Base-by-base conservation (phyloP, 495 filamentous ascomycete genomes). In the Jackrogersella minutella region DNA sequence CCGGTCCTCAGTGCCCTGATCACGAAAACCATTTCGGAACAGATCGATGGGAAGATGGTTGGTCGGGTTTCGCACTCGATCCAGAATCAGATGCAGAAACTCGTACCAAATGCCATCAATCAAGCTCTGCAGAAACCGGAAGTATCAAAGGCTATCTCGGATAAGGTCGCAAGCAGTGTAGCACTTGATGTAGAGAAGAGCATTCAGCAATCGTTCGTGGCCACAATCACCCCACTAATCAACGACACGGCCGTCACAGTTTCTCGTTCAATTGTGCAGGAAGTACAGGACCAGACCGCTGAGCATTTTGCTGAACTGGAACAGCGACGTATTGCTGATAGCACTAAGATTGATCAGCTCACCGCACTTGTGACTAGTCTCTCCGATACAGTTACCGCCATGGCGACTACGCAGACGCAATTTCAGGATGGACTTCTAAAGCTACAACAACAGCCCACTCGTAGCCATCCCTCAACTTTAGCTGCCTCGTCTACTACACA, bases 281-380 rank as follows among this genome's bases (percentile, higher is more conserved):
- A 91, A 8, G 77, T 93, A 49, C 91, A 97, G 64, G 82, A 84
- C 24, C 70, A 75, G 82, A 81, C 88, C 43, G 78, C 83, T 33
- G 82, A 85, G 37, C 85, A 89, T 67, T 79, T 92, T 47, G 82
- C 84, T 53, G 81, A 86, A 19, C 81, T 89, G 16, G 90, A 97
- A 68, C 72, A 79, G n/a, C 87, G 89, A 72, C 90, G 87, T 40
- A 82, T 86, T 16, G 81, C 82, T 19, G 93, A 97, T 66, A 82
- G 82, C 26, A 80, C 79, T 30, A 96, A 96, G 81, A 91, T 97
- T 59, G 91, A 97, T 44, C 86, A 93, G 66, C 85, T 99, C 62
- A 89, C 89, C 13, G 79, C 82, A 4, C 82, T 91, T 21, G 88
- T 97, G 8, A 86, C 84, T 31, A 80, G 85, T 40, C 81, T 97